Evolutionary conservation across 2,329 filamentous ascomycete genomes (phyloP).

Genomic region (Diaporthe destruens): DNA sequence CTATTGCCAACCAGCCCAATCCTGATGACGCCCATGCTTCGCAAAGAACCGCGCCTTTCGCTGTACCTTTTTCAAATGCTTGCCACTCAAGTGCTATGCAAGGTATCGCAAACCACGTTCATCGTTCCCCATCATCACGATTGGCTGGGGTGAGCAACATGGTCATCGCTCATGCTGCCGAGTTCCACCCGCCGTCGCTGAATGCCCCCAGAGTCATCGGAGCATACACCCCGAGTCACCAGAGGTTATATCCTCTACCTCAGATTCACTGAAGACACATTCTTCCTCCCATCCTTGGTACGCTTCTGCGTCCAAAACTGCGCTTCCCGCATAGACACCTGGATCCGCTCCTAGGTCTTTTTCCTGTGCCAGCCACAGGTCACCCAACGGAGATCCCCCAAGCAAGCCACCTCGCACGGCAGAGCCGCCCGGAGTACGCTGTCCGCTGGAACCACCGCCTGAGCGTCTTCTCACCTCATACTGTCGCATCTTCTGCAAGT

Average conservation of each 20-base stretch:
- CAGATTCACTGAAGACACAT: slow-evolving; percentile 1
- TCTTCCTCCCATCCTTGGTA: slow-evolving; percentile 27
- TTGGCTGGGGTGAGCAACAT: neutral
- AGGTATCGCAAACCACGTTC: slow-evolving; percentile 14
- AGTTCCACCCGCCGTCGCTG: neutral
- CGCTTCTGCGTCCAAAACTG: slow-evolving; percentile 22
- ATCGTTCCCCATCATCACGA: neutral
- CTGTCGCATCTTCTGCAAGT: slow-evolving; percentile 34
- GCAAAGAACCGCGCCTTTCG: slow-evolving; percentile 25
- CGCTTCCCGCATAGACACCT: neutral
- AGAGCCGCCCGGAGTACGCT: neutral
- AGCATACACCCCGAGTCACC: neutral
- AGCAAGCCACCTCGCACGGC: slow-evolving; percentile 8
- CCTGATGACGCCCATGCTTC: slow-evolving; percentile 23
- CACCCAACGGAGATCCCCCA: neutral
- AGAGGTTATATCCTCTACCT: neutral
- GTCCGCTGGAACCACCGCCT: neutral
- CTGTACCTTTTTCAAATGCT: slow-evolving; percentile 19
- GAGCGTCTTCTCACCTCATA: neutral
- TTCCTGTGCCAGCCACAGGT: slow-evolving; percentile 13
- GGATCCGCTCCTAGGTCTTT: neutral
- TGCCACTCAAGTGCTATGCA: slow-evolving; percentile 36
- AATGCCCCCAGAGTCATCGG: slow-evolving; percentile 2
- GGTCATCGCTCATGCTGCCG: neutral
- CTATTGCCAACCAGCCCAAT: slow-evolving; percentile 2